Percentiles rank a stretch among this genome's conserved stretches.
Evolutionary conservation across 768 basidiomycete genomes (phyloP).

Genomic region (Galerina sulciceps): DNA sequence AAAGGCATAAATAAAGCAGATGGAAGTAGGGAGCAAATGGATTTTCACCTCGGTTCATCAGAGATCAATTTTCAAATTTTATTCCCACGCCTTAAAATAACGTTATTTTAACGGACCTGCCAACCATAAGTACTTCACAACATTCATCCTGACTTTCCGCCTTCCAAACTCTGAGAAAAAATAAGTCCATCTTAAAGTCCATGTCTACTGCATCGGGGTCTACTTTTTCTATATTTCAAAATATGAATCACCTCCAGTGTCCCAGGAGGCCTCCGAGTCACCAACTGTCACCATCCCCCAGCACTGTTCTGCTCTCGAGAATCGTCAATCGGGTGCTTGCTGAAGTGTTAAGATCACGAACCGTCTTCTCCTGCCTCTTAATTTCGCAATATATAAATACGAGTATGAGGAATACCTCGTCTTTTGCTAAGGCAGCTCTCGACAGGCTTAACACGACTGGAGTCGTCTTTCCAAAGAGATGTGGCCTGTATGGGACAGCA

Average conservation of each 20-base stretch:
- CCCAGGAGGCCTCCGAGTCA: no score
- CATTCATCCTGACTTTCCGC: background rate
- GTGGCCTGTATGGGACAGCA: conserved; percentile 50
- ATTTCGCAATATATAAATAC: conserved; percentile 43
- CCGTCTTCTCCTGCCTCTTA: conserved; percentile 42
- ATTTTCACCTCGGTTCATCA: no score
- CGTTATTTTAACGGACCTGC: background rate
- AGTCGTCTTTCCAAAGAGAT: conserved; percentile 48
- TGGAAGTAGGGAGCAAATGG: background rate
- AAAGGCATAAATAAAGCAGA: conserved; percentile 18
- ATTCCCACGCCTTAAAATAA: conserved; percentile 8
- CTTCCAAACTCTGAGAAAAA: no score
- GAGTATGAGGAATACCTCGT: conserved; percentile 44
- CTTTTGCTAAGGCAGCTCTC: conserved; percentile 41
- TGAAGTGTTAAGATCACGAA: conserved; percentile 17
- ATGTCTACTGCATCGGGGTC: no score
- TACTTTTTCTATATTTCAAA: no score
- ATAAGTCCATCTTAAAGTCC: no score
- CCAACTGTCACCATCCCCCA: conserved; percentile 12
- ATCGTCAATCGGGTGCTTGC: background rate
- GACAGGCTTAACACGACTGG: conserved; percentile 44
- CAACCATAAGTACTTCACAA: background rate
- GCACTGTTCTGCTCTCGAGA: conserved; percentile 16
- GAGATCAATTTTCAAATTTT: background rate
- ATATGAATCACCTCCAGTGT: no score